Conservation (phyloP, 306 rosid species). For the Pueraria montana region DNA sequence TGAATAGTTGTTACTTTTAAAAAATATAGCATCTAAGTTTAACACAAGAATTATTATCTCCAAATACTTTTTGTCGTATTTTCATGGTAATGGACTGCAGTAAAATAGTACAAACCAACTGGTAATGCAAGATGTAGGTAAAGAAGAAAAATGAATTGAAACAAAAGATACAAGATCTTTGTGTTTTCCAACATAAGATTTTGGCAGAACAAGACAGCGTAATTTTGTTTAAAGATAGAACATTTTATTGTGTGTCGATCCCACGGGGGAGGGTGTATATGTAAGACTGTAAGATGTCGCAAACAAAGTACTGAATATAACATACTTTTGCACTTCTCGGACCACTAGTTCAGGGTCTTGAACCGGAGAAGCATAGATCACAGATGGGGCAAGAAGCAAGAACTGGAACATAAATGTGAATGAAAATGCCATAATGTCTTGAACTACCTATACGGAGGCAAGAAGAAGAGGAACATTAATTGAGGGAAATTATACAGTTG, state of each 20-base stretch:
- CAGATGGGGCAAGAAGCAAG: slow-evolving; percentile 52
- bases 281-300: neutral
- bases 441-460: neutral
- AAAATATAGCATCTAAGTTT: neutral
- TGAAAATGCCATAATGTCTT: slow-evolving; percentile 60
- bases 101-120: neutral
- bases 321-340: slow-evolving; percentile 71
- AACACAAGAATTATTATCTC: neutral
- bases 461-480: slow-evolving; percentile 35
- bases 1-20: neutral
- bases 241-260: neutral
- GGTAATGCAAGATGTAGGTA: neutral
- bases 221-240: neutral
- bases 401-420: slow-evolving; percentile 46
- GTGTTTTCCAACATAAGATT: neutral
- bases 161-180: neutral
- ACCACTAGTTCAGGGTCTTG: slow-evolving; percentile 67
- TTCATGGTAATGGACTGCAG: neutral
- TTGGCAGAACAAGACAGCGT: slow-evolving; percentile 14
- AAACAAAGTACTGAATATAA: slow-evolving; percentile 12
- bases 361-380: slow-evolving; percentile 61
- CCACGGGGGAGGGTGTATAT: neutral
- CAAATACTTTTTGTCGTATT: neutral
- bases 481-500: neutral
- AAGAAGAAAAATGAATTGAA: neutral